Base-by-base conservation (phyloP, 768 basidiomycete species). In the Serendipita indica region DNA sequence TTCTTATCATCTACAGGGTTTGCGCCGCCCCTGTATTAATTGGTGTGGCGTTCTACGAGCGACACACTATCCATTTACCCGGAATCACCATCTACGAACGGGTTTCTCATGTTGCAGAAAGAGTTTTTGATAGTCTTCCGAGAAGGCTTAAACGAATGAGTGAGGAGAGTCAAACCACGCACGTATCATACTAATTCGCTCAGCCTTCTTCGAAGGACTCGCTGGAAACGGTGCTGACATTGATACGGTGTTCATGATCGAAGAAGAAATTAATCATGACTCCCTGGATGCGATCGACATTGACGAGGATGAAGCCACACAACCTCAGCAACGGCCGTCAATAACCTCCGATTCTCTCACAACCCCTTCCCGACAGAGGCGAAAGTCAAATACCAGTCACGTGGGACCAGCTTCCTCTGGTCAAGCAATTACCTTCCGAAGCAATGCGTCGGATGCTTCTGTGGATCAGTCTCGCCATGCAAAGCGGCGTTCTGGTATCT, bases 21-120 rank as follows among this genome's bases (percentile, higher is more conserved):
- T 90, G 90, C 3, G 89, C 84, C 63, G 86, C 94, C 64, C 92
- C 92, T 0, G 78, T 92, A 14, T 72, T 97, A 34, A 69, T 96
- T 35, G 61, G 74, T 16, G 90, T 96, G 57, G 84, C 90, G 2
- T 72, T 84, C 57, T 94, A 93, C 66, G 92, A 94, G 70, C 79
- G 92, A 14, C 86, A 91, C 67, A 78, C 84, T 1, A 88, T 88
- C 69, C 74, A 71, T 20, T 77, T 75, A 3, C 81, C 80, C 1
- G 78, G 86, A 0, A 71, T 74, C 2, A 80, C 77, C 22, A 80
- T 93, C 63, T 79, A 80, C 61, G 89, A 94, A 61, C 88, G 87
- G 0, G 62, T 92, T 10, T 68, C 75, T 10, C 78, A 80, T 43
- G 73, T 82, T 2, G 74, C 79, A 2, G 91, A 94, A 63, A 81